These are phyloP conservation scores for Ganoderma leucocontextum DNA, from an alignment of 1,284 basidiomycete species.

Conservation along the genomic window DNA sequence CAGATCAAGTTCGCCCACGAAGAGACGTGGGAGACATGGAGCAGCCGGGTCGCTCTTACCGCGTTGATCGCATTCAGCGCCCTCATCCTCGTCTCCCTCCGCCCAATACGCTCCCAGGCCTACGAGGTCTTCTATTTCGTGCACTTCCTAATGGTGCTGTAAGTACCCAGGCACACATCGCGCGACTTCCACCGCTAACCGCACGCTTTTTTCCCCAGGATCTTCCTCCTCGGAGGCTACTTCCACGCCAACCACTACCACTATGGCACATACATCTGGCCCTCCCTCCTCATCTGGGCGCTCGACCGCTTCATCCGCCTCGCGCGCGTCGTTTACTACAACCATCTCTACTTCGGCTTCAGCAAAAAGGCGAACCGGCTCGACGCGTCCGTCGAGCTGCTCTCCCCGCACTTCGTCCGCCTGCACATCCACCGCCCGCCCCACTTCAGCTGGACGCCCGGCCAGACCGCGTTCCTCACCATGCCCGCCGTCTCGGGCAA, in stretches of 20 bases:
- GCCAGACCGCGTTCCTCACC: slow-evolving; percentile 59
- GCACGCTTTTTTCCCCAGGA: slow-evolving; percentile 6
- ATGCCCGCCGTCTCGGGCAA: slow-evolving; percentile 52
- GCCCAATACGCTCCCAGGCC: slow-evolving; percentile 32
- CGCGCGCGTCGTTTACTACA: slow-evolving; percentile 58
- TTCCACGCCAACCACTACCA: slow-evolving; percentile 46
- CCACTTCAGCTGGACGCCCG: slow-evolving; percentile 54
- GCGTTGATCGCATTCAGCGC: slow-evolving; percentile 32
- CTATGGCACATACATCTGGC: slow-evolving; percentile 53
- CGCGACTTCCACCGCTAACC: neutral
- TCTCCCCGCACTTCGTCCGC: slow-evolving; percentile 60
- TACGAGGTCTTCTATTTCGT: slow-evolving; percentile 41
- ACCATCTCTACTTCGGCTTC: slow-evolving; percentile 53
- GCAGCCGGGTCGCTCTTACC: slow-evolving; percentile 29
- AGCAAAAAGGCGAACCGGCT: slow-evolving; percentile 36
- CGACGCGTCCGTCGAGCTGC: slow-evolving; percentile 52
- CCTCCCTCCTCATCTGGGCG: slow-evolving; percentile 70
- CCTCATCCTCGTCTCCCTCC: slow-evolving; percentile 36
- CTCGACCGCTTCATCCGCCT: slow-evolving; percentile 66
- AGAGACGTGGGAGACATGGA: slow-evolving; percentile 18
- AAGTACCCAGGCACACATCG: slow-evolving; percentile 13
- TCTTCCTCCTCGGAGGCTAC: slow-evolving; percentile 37
- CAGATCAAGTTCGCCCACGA: slow-evolving; percentile 11
- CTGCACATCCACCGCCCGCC: slow-evolving; percentile 53
- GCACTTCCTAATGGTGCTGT: slow-evolving; percentile 39